phyloP scores from a whole-genome alignment of 441 rosid species.

The Bocquillonia castaneifolia region DNA sequence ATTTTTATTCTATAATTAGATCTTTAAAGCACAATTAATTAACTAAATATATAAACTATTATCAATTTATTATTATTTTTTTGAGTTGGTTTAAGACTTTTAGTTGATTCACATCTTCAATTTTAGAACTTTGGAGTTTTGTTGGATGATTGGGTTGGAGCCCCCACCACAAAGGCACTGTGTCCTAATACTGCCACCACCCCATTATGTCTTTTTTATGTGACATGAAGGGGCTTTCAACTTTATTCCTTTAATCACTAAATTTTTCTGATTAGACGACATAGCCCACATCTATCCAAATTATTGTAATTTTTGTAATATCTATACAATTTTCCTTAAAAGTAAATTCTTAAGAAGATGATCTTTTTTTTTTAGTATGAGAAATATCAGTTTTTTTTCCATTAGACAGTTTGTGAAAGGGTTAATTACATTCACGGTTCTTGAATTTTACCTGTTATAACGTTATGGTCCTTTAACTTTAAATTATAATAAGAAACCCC shows the following conservation, averaged over 20 bases:
- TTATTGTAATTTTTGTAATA: no score
- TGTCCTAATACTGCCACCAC: constrained; percentile 2
- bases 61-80: neutral
- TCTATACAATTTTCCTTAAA: no score
- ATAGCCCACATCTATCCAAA: no score
- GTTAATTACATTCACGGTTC: no score
- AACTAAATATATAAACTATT: neutral
- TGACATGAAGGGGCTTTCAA: neutral
- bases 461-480: no score
- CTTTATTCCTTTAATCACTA: neutral
- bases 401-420: no score
- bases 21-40: neutral
- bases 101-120: neutral
- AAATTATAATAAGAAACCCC: no score
- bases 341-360: no score
- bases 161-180: neutral
- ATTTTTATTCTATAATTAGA: constrained; percentile 5
- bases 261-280: neutral
- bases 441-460: no score
- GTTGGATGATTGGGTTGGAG: neutral
- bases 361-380: no score
- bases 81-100: neutral
- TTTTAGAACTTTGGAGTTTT: neutral
- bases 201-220: neutral
- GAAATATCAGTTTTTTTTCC: no score